Base-by-base conservation (phyloP, 495 filamentous ascomycete genomes). In the Parmelia sp. region DNA sequence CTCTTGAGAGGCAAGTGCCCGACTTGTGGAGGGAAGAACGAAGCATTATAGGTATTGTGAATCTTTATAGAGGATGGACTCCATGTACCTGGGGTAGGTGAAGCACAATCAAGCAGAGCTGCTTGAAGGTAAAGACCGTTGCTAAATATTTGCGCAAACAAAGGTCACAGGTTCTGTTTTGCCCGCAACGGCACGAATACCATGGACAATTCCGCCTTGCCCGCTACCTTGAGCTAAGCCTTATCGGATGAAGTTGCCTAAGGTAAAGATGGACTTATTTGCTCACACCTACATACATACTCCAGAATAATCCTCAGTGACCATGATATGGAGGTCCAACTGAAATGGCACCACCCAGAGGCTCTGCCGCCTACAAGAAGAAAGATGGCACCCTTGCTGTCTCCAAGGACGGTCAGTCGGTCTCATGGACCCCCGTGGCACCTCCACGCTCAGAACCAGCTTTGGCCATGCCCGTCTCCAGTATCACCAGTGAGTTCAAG, bases 281-380 rank as follows among this genome's bases (percentile, higher is more conserved):
- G 47, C 33, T 55, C 53, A 55, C 36, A 62, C 2, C 49, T 60
- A 39, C 35, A 55, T 40, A 11, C n/a, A n/a, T n/a, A n/a, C n/a
- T n/a, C n/a, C n/a, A 27, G 23, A 14, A n/a, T 14, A 39, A 15
- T 56, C 27, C 19, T 33, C 47, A 12, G 27, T 33, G 40, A 62
- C 39, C 49, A 58, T 68, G 66, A 58, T 57, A 62, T 65, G 63
- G 63, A 68, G 62, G 27, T n/a, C 51, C 29, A 21, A 17, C 33
- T 65, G 56, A 71, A 23, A 82, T 83, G 82, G 77, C 87, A 72
- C 77, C 86, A 73, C 83, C 83, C 61, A 84, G 82, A 74, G 90
- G 86, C 71, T 82, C 83, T 65, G 88, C 90, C 63, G 80, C 85
- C 60, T 97, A 93, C 82, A 97, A 96, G 79, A 98, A 98, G 81